Conservation (phyloP, 495 filamentous ascomycete genomes). For the Neurospora terricola region DNA sequence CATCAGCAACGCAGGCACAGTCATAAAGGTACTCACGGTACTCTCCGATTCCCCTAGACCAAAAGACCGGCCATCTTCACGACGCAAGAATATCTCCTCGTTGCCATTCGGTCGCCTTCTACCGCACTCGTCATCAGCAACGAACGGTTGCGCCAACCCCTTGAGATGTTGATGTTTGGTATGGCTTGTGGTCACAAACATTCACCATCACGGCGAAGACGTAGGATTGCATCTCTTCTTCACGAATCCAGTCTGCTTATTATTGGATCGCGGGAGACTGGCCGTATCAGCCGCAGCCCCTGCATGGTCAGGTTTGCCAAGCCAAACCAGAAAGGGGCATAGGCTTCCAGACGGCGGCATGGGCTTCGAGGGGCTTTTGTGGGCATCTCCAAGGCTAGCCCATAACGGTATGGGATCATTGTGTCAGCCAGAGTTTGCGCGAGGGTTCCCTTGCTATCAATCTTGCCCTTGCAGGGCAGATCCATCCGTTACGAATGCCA, state of each 20-base stretch:
- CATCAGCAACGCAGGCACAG: background rate
- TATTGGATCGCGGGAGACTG: slow-evolving; percentile 3
- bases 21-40: background rate
- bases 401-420: background rate
- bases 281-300: slow-evolving; percentile 1
- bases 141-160: background rate
- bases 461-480: background rate
- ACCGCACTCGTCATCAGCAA: background rate
- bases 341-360: background rate
- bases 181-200: background rate
- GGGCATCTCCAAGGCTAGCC: background rate
- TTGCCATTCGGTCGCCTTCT: background rate
- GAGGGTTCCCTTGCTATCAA: background rate
- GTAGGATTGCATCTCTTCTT: background rate
- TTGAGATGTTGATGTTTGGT: background rate
- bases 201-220: background rate
- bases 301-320: background rate
- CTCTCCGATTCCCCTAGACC: background rate
- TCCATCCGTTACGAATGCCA: background rate
- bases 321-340: background rate
- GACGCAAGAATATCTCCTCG: background rate
- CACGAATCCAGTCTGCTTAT: background rate
- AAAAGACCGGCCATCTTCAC: background rate
- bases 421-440: background rate
- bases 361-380: background rate